A percentile compares a stretch with the other conserved stretches of the same genome.
phyloP scores from a whole-genome alignment of 2,329 filamentous ascomycete genomes.

The Chaetothyriales sp. region DNA sequence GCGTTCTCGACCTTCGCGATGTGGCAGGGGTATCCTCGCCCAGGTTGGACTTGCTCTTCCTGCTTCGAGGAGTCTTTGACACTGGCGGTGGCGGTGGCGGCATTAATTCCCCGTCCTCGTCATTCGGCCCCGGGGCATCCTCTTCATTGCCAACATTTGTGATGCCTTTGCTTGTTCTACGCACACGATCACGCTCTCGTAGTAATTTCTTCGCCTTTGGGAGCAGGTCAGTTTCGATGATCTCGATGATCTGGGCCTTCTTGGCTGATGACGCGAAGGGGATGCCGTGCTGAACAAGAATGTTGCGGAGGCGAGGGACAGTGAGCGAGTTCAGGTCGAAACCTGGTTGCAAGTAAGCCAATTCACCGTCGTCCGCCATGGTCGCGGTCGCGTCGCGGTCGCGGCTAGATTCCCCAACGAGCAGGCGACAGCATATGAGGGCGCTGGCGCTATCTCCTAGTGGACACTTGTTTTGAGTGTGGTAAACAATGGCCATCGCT shows the following conservation, averaged over 20 bases:
- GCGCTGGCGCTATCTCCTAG: neutral
- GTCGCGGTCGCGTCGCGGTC: slow-evolving; percentile 2
- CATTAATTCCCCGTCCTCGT: slow-evolving; percentile 31
- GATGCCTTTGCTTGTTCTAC: slow-evolving; percentile 78
- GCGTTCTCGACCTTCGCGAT: slow-evolving; percentile 40
- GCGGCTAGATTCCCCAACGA: neutral
- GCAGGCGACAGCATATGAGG: neutral
- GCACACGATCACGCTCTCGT: slow-evolving; percentile 58
- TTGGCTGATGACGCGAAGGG: slow-evolving; percentile 78
- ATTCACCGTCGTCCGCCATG: slow-evolving; percentile 40
- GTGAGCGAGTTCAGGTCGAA: slow-evolving; percentile 77
- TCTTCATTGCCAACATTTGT: slow-evolving; percentile 53
- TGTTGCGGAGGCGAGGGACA: slow-evolving; percentile 74
- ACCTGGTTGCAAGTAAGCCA: slow-evolving; percentile 70
- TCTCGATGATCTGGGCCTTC: slow-evolving; percentile 70
- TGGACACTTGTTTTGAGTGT: neutral
- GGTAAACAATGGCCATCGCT: neutral
- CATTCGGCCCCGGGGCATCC: slow-evolving; percentile 44
- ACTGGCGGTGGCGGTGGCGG: slow-evolving; percentile 31
- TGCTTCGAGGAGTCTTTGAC: slow-evolving; percentile 34
- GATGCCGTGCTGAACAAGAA: slow-evolving; percentile 78
- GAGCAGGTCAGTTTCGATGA: slow-evolving; percentile 65
- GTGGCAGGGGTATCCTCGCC: slow-evolving; percentile 23
- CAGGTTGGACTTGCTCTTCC: slow-evolving; percentile 23
- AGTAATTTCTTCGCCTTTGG: slow-evolving; percentile 67